Base-by-base conservation (phyloP, 2,329 filamentous ascomycete species). In the Harringtonia aguacate region DNA sequence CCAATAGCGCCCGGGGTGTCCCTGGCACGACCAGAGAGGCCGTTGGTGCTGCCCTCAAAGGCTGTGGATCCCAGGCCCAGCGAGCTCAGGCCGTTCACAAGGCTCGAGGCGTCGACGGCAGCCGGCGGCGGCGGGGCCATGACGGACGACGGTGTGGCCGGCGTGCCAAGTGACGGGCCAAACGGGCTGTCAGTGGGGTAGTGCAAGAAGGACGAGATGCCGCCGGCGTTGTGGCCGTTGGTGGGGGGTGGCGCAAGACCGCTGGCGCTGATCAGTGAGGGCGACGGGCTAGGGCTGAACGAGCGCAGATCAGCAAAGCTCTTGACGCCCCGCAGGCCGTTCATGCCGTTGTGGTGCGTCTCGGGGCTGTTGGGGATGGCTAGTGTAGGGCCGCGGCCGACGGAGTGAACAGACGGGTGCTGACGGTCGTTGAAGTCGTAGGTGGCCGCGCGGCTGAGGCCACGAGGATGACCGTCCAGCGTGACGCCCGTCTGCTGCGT, bases 221-320 rank as follows among this genome's bases (percentile, higher is more conserved):
- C 45, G 8, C 49, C 48, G 6, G 39, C 20, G 35, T 50, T 51
- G 57, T 62, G 36, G 54, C 55, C 31, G 56, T 48, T 53, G 51
- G 36, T 52, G 28, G 52, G 51, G 2, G 51, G 48, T 17, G 50
- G 45, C 55, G 71, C 70, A 40, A 86, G 68, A 48, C 73, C 47
- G 14, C 40, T 42, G 22, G 66, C 62, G 41, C 53, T 51, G 28
- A 49, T 46, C 17, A 86, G 87, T 13, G 92, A 95, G 8, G 83
- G 82, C 4, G 86, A 90, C 7, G 92, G 90, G 54, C 90, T 97
- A 12, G 90, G 90, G 15, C 89, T 95, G 65, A 94, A 95, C 1
- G 89, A 94, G 51, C 90, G 84, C 50, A 98, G 69, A 59, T 98
- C 92, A 30, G 90, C 92, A 60, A 95, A 95, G 41, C 90, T 97